Conservation (phyloP, 2,329 filamentous ascomycete genomes). For the Samsoniella hepiali region DNA sequence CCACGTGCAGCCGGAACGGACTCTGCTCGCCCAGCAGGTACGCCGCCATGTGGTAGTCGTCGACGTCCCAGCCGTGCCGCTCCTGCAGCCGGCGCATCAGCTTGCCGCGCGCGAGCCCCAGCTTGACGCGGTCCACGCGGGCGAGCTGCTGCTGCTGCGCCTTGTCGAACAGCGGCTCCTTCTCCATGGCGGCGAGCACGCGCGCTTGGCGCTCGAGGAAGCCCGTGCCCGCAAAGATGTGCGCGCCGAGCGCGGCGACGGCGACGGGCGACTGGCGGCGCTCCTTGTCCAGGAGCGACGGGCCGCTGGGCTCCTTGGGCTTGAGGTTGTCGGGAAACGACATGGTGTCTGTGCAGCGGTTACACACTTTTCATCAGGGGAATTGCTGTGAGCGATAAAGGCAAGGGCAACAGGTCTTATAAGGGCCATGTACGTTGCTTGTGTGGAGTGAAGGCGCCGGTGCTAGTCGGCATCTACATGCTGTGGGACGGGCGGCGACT, state of each 20-base stretch:
- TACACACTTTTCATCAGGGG: too few relatives aligned
- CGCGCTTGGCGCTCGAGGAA: constrained; percentile 57
- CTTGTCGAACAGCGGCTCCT: constrained; percentile 73
- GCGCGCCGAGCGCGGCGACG: constrained; percentile 63
- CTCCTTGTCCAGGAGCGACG: constrained; percentile 66
- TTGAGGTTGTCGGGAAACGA: constrained; percentile 26
- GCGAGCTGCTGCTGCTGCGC: constrained; percentile 73
- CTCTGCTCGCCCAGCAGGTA: constrained; percentile 70
- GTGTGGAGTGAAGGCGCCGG: background rate
- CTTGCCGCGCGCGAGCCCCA: constrained; percentile 68
- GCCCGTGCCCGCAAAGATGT: constrained; percentile 63
- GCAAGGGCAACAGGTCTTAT: background rate
- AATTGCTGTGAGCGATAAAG: too few relatives aligned
- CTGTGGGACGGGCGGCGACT: background rate
- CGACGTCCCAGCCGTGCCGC: constrained; percentile 64
- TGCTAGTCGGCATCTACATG: background rate
- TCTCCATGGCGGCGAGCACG: constrained; percentile 61
- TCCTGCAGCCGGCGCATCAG: constrained; percentile 62
- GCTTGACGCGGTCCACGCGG: constrained; percentile 65
- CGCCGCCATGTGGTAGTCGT: constrained; percentile 63
- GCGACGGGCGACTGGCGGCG: constrained; percentile 64
- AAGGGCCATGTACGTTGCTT: background rate
- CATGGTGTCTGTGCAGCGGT: background rate
- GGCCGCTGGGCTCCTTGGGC: constrained; percentile 60
- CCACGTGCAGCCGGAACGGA: constrained; percentile 66